Percentiles rank a stretch among this genome's conserved stretches.
Conservation (phyloP, 2,329 filamentous ascomycete genomes). For the Didymella exigua region DNA sequence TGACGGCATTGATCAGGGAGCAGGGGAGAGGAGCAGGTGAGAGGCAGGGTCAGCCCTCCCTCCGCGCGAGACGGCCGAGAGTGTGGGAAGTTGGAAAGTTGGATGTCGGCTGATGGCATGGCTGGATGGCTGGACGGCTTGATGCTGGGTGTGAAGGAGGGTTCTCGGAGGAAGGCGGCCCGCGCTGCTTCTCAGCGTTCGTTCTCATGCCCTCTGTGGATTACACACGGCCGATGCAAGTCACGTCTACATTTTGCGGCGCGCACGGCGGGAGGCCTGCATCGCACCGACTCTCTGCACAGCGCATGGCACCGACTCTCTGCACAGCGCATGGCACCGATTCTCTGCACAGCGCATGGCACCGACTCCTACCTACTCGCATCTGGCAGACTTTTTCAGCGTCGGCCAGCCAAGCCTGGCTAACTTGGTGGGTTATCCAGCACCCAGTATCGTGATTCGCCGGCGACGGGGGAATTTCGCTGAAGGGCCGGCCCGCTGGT, state of each 20-base stretch:
- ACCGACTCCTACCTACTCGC: slow-evolving; percentile 20
- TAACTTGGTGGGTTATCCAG: no score
- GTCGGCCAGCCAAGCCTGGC: neutral
- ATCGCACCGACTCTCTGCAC: neutral
- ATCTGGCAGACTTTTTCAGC: slow-evolving; percentile 35
- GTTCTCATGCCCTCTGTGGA: slow-evolving; percentile 21
- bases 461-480: slow-evolving; percentile 20
- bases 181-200: slow-evolving; percentile 4
- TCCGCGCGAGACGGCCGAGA: slow-evolving; percentile 23
- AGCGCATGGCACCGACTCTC: neutral
- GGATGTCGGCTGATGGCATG: slow-evolving; percentile 35
- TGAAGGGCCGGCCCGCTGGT: slow-evolving; percentile 42
- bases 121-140: neutral
- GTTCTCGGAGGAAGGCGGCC: slow-evolving; percentile 27
- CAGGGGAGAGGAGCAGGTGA: slow-evolving; percentile 24
- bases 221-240: slow-evolving; percentile 16
- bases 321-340: neutral
- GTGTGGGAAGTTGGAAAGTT: slow-evolving; percentile 15
- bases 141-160: slow-evolving; percentile 3
- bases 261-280: slow-evolving; percentile 18
- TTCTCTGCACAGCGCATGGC: neutral
- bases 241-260: slow-evolving; percentile 6
- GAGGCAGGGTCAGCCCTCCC: slow-evolving; percentile 16
- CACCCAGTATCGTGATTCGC: neutral
- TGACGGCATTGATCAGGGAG: slow-evolving; percentile 36